Evolutionary conservation across 2,329 filamentous ascomycete genomes (phyloP), one percentile per base, ranked within the genome.

Genomic region (Claviceps pazoutovae): DNA sequence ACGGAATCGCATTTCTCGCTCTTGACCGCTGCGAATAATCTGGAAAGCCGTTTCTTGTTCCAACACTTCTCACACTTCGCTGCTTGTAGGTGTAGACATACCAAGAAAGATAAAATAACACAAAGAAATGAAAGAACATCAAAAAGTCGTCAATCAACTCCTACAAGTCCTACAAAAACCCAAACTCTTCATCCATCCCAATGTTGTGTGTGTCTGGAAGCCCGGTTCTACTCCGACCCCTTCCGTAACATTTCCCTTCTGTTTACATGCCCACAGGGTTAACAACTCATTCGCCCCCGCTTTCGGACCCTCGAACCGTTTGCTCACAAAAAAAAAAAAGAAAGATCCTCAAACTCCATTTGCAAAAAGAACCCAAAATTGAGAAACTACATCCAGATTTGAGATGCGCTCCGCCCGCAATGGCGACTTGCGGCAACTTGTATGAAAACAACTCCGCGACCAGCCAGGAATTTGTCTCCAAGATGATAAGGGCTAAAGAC

Each of bases 321-420:
- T 50, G 48, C 52, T 37, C 46, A 9, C 36, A 16, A 37, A 47
- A 47, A 37, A 4, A 4, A 36, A 38, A 9, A 9, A 45, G 9
- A 30, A 45, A 45, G 58, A 64, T 66, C 65, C 63, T 58, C 56
- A 57, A 67, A 67, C 65, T 67, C 65, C 65, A 59, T 61, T 61
- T 64, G 61, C 64, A 66, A 67, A 62, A 65, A 66, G 65, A 62
- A 65, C 58, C 64, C 62, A 66, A 67, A 67, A 54, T 50, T 48
- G 41, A 52, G 50, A 51, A 52, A 66, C 63, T 65, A 67, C 64
- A 67, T 67, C 65, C 65, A 67, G 65, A 65, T 66, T 59, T 62
- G 53, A 56, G 53, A 54, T 48, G 46, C 46, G 30, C 53, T 50
- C 47, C 30, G 30, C 30, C 21, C 51, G 49, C 19, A 36, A 13